Conservation (phyloP, 2,329 filamentous ascomycete species). For the Macrophomina tecta region DNA sequence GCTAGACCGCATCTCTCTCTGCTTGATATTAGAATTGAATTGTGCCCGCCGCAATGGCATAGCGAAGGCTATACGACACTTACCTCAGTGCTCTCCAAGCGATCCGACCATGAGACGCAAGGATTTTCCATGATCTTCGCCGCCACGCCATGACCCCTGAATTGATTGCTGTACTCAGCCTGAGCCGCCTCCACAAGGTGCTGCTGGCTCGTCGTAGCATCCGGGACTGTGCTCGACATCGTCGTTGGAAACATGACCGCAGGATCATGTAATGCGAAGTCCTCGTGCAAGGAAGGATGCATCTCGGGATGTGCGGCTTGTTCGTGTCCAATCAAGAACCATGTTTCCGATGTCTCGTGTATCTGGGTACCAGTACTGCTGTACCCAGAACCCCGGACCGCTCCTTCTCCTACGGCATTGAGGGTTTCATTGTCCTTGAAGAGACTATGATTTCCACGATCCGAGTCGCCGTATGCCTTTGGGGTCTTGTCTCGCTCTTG, state of each 20-base stretch:
- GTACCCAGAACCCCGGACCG: background rate
- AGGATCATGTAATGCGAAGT: slow-evolving; percentile 49
- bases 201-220: slow-evolving; percentile 49
- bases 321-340: background rate
- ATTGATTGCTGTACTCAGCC: slow-evolving; percentile 35
- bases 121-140: slow-evolving; percentile 36
- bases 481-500: slow-evolving; percentile 1
- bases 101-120: slow-evolving; percentile 46
- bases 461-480: slow-evolving; percentile 12
- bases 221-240: slow-evolving; percentile 49
- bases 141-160: slow-evolving; percentile 5
- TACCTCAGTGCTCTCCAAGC: slow-evolving; percentile 27
- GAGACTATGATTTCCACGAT: background rate
- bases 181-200: slow-evolving; percentile 45
- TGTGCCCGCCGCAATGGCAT: background rate
- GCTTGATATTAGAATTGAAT: background rate
- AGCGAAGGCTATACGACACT: background rate
- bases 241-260: slow-evolving; percentile 43
- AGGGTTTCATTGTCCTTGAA: background rate
- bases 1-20: slow-evolving; percentile 9
- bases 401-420: slow-evolving; percentile 4
- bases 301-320: background rate
- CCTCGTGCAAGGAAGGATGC: slow-evolving; percentile 36
- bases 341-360: background rate
- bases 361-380: background rate